Percentiles rank a stretch among this genome's conserved stretches.
These are phyloP conservation scores for Ophidiomyces ophidiicola DNA, from an alignment of 2,329 filamentous ascomycete genomes.

Conservation along the genomic window DNA sequence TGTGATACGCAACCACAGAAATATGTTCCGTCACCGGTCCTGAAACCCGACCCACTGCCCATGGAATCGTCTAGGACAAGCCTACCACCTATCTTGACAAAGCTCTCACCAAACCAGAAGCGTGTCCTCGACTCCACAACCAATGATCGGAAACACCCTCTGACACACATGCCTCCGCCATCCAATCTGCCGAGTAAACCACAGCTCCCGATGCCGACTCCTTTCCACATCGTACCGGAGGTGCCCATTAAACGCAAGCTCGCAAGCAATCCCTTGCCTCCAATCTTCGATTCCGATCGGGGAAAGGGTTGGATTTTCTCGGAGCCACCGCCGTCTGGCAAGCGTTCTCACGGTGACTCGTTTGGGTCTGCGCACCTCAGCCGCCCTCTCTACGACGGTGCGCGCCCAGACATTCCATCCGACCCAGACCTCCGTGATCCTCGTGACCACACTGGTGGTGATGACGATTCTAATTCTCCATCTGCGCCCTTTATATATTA, in stretches of 20 bases:
- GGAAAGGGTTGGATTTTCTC: constrained; percentile 23
- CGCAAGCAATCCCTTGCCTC: constrained; percentile 1
- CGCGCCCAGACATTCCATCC: constrained; percentile 29
- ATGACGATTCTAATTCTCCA: not conserved
- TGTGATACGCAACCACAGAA: constrained; percentile 19
- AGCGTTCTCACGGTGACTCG: constrained; percentile 29
- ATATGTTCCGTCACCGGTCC: constrained; percentile 22
- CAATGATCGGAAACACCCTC: constrained; percentile 31
- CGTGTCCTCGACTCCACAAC: constrained; percentile 30
- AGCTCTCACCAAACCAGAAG: constrained; percentile 17
- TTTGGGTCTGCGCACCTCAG: constrained; percentile 28
- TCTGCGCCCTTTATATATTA: constrained; percentile 6
- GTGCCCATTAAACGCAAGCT: constrained; percentile 9
- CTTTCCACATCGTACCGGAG: constrained; percentile 20
- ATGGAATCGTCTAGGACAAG: constrained; percentile 21
- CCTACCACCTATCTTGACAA: constrained; percentile 21
- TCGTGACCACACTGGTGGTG: not conserved
- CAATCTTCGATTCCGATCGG: constrained; percentile 16
- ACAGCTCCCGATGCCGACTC: constrained; percentile 28
- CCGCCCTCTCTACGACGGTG: constrained; percentile 33
- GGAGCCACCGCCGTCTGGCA: constrained; percentile 22
- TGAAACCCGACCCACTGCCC: constrained; percentile 15
- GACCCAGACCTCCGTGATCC: constrained; percentile 16
- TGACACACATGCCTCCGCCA: constrained; percentile 19
- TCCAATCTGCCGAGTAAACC: constrained; percentile 20